Percentiles rank a stretch among this genome's conserved stretches.
phyloP scores from a whole-genome alignment of 768 basidiomycete species.

The Pulveroboletus ravenelii region DNA sequence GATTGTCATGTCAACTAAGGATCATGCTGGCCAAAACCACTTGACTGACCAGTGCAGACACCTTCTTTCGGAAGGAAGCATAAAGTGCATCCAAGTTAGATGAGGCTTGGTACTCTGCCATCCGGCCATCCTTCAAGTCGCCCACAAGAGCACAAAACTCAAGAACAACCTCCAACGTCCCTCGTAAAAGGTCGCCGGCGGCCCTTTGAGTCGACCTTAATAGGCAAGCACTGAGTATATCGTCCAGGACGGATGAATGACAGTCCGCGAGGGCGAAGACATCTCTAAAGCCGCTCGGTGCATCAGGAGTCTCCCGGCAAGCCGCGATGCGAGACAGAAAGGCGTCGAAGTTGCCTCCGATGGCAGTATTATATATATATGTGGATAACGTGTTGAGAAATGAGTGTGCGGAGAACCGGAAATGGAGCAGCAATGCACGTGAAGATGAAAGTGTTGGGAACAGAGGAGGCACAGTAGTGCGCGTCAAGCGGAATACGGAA shows the following conservation, averaged over 20 bases:
- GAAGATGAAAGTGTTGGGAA: conserved; percentile 56
- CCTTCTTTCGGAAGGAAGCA: conserved; percentile 48
- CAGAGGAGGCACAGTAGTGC: conserved; percentile 37
- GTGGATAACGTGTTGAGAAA: conserved; percentile 64
- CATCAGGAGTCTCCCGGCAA: conserved; percentile 19
- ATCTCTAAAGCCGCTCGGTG: conserved; percentile 46
- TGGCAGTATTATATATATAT: conserved; percentile 79
- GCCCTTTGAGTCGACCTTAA: conserved; percentile 63
- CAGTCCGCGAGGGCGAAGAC: conserved; percentile 65
- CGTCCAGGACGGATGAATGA: conserved; percentile 67
- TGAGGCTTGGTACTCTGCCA: conserved; percentile 65
- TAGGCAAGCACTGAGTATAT: conserved; percentile 72
- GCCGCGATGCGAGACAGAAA: conserved; percentile 48
- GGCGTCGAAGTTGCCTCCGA: conserved; percentile 68
- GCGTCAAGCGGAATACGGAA: conserved; percentile 62
- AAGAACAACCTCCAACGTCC: conserved; percentile 59
- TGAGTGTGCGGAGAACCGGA: conserved; percentile 69
- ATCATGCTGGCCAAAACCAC: background rate
- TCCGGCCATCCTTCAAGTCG: conserved; percentile 46
- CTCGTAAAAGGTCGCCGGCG: conserved; percentile 60
- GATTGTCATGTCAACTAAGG: conserved; percentile 3
- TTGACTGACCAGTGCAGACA: conserved; percentile 52
- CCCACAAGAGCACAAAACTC: conserved; percentile 64
- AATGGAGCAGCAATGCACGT: conserved; percentile 54
- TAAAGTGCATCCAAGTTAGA: conserved; percentile 51